Evolutionary conservation across 495 filamentous ascomycete genomes (phyloP).

Genomic region (Hyaloscypha hepaticicola): DNA sequence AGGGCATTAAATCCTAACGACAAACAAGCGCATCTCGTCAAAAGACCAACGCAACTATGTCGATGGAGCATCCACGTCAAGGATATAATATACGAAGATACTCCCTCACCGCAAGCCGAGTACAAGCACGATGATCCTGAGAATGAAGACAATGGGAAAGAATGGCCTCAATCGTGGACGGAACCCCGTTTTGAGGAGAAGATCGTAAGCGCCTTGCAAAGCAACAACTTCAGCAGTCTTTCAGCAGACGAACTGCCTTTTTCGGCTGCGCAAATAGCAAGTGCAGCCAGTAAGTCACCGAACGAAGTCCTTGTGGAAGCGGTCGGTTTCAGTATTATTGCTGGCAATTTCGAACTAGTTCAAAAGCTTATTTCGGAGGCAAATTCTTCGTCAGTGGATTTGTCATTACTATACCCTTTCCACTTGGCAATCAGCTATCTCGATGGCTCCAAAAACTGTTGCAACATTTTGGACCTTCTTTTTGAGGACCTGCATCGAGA

Average conservation of each 20-base stretch:
- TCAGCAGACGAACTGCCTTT: slow-evolving; percentile 32
- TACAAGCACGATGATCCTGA: slow-evolving; percentile 19
- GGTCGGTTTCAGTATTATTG: slow-evolving; percentile 43
- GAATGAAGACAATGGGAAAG: slow-evolving; percentile 34
- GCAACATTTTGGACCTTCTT: slow-evolving; percentile 32
- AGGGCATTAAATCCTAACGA: background rate
- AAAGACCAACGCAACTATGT: slow-evolving; percentile 22
- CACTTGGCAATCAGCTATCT: slow-evolving; percentile 42
- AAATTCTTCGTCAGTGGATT: background rate
- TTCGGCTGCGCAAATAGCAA: slow-evolving; percentile 29
- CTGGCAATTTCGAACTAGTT: slow-evolving; percentile 33
- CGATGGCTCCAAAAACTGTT: slow-evolving; percentile 41
- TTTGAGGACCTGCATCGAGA: background rate
- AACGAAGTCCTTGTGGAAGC: slow-evolving; percentile 36
- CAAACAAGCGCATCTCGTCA: background rate
- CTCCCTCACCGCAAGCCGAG: slow-evolving; percentile 15
- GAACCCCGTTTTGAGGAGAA: slow-evolving; percentile 20
- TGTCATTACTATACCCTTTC: slow-evolving; percentile 36
- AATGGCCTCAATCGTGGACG: slow-evolving; percentile 27
- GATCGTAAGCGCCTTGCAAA: slow-evolving; percentile 33
- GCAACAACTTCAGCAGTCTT: slow-evolving; percentile 37
- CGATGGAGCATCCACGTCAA: slow-evolving; percentile 35
- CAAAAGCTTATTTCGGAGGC: slow-evolving; percentile 8
- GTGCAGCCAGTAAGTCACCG: slow-evolving; percentile 30
- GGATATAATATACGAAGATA: background rate